Base-by-base conservation (phyloP, 331 rosid species). In the Pyrus hybrid region DNA sequence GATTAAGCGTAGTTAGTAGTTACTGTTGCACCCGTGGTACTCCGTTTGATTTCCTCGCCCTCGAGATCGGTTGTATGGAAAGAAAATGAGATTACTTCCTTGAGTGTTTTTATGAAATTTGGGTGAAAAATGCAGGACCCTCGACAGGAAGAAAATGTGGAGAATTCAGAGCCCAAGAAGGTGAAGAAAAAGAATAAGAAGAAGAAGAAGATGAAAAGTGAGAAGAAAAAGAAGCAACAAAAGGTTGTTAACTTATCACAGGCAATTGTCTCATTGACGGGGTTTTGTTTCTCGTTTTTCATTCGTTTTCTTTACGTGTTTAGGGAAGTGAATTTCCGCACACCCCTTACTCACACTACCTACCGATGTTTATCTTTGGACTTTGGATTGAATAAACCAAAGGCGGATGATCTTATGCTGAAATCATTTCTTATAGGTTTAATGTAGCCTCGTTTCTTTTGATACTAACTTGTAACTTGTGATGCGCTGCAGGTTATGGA, bases 401-500 rank as follows among this genome's bases (percentile, higher is more conserved):
- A 1, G 41, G 41, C 41, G 4, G 45, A 37, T 37, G 13, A 37
- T 37, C 45, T 37, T 37, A 37, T 10, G 45, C 45, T 1, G 45
- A 37, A 37, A 10, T 41, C 4, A 41, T 41, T 41, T 41, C 47
- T 1, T 1, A 41, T 41, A 11, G 0, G 14, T 41, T 12, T 68
- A 66, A 76, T 25, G 26, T 79, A 64, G 56, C 43, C 16, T 22
- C 16, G 49, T 33, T 10, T 11, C 49, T 62, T 32, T 25, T 22
- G 70, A 22, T 72, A 10, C 7, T 29, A 2, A 58, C 37, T 37
- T 76, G 65, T 21, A 12, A 72, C 37, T 72, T 78, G 68, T 81
- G 68, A 72, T 81, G 30, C 74, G 71, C 68, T 61, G 83, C 90
- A 85, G 91, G 69, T 77, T 53, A 69, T 74, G 69, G 88, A 72